Conservation (phyloP, 1,139 yeast genomes). For the Suhomyces bokatorum region DNA sequence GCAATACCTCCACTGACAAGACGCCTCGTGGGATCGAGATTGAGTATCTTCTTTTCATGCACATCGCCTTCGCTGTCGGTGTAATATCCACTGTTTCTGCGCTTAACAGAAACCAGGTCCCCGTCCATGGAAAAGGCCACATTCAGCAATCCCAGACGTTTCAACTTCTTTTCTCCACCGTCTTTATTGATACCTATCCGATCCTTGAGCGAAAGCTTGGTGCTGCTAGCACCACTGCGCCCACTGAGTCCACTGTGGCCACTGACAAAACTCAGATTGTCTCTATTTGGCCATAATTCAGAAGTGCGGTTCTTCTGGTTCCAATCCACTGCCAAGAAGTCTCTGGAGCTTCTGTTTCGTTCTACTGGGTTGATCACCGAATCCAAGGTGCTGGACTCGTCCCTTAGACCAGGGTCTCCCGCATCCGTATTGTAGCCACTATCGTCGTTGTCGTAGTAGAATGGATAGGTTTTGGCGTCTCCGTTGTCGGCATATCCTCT, state of each 20-base stretch:
- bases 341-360: background rate
- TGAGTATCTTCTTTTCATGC: background rate
- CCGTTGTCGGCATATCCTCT: background rate
- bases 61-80: slow-evolving; percentile 8
- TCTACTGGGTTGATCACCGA: slow-evolving; percentile 6
- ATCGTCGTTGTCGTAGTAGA: slow-evolving; percentile 5
- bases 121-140: slow-evolving; percentile 3
- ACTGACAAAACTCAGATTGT: slow-evolving; percentile 6
- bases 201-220: slow-evolving; percentile 3
- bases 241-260: slow-evolving; percentile 1
- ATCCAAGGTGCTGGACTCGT: slow-evolving; percentile 4
- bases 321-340: slow-evolving; percentile 2
- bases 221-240: slow-evolving; percentile 6
- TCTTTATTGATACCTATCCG: slow-evolving; percentile 3
- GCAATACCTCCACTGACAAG: background rate
- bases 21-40: background rate
- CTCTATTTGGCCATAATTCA: background rate
- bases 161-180: background rate
- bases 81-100: slow-evolving; percentile 12
- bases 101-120: slow-evolving; percentile 8
- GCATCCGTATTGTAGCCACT: slow-evolving; percentile 6
- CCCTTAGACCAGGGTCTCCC: background rate
- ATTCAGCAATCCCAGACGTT: slow-evolving; percentile 6
- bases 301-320: background rate
- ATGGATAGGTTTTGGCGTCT: background rate